Evolutionary conservation across 176 grass and related monocot genomes (phyloP).

Genomic region (Zea luxurians): DNA sequence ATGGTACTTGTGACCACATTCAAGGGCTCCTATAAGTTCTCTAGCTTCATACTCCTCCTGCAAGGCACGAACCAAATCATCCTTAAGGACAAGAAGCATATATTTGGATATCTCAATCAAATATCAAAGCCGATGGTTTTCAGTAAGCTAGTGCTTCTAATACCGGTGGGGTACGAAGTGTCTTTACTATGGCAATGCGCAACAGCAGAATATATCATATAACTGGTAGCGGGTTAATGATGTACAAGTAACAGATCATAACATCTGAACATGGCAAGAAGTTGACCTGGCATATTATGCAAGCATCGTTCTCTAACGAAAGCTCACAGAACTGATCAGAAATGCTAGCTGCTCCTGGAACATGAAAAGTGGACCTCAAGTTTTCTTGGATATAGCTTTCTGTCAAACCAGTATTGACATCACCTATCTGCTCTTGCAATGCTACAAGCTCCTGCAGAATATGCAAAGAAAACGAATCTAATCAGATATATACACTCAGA

Average conservation of each 20-base stretch:
- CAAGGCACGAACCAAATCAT: slow-evolving; percentile 22
- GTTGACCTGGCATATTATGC: slow-evolving; percentile 73
- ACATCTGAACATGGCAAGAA: slow-evolving; percentile 22
- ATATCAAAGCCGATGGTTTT: background rate
- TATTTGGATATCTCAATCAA: slow-evolving; percentile 1
- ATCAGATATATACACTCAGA: slow-evolving; percentile 18
- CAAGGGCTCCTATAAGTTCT: slow-evolving; percentile 51
- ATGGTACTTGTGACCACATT: slow-evolving; percentile 61
- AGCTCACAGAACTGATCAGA: slow-evolving; percentile 35
- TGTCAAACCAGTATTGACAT: slow-evolving; percentile 63
- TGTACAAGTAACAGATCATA: background rate
- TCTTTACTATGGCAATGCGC: background rate
- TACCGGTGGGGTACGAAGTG: background rate
- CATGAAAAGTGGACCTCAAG: slow-evolving; percentile 37
- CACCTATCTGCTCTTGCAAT: slow-evolving; percentile 65
- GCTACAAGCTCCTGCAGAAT: slow-evolving; percentile 59
- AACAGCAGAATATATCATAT: slow-evolving; percentile 7
- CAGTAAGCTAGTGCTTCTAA: slow-evolving; percentile 26
- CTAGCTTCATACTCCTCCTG: slow-evolving; percentile 55
- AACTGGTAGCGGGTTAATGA: slow-evolving; percentile 1
- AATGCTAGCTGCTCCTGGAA: slow-evolving; percentile 15
- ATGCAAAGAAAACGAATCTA: background rate
- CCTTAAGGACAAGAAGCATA: slow-evolving; percentile 10
- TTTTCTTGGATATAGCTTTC: slow-evolving; percentile 58
- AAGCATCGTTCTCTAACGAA: slow-evolving; percentile 53